These are phyloP conservation scores for Exophiala dermatitidis DNA, from an alignment of 2,329 filamentous ascomycete genomes.

Conservation along the genomic window DNA sequence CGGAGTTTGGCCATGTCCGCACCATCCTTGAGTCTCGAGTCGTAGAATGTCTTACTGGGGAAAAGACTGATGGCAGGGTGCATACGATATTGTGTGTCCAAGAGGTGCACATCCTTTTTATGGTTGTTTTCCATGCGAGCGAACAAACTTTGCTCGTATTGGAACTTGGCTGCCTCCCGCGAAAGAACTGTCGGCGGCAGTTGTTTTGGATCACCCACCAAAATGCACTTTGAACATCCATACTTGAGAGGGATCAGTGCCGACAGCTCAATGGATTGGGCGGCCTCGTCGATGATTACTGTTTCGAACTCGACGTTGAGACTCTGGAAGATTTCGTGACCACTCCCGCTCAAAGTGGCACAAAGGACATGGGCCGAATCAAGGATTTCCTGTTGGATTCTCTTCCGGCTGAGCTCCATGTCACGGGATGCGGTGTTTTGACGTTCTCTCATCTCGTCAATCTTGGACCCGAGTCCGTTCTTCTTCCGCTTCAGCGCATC, in stretches of 20 bases:
- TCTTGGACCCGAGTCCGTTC: conserved; percentile 66
- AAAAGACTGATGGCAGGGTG: conserved; percentile 92
- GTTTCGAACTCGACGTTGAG: conserved; percentile 96
- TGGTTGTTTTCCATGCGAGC: conserved; percentile 96
- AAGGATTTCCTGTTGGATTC: conserved; percentile 83
- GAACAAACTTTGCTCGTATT: conserved; percentile 96
- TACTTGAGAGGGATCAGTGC: conserved; percentile 96
- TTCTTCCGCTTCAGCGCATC: conserved; percentile 72
- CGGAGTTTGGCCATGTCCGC: conserved; percentile 71
- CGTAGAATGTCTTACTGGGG: conserved; percentile 87
- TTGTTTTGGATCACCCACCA: conserved; percentile 97
- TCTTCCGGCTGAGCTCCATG: conserved; percentile 73
- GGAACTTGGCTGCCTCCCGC: conserved; percentile 81
- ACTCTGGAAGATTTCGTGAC: conserved; percentile 94
- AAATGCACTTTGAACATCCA: conserved; percentile 89
- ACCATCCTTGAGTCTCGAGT: conserved; percentile 77
- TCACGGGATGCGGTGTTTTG: conserved; percentile 76
- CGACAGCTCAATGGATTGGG: conserved; percentile 94
- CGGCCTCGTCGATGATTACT: conserved; percentile 95
- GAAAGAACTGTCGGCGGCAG: conserved; percentile 92
- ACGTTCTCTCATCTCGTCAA: conserved; percentile 80
- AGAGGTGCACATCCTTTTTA: conserved; percentile 76
- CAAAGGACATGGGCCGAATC: conserved; percentile 89
- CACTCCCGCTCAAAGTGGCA: conserved; percentile 87
- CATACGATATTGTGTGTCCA: conserved; percentile 99